Conservation (phyloP, 208 protist species). For the Leishmania tropica region DNA sequence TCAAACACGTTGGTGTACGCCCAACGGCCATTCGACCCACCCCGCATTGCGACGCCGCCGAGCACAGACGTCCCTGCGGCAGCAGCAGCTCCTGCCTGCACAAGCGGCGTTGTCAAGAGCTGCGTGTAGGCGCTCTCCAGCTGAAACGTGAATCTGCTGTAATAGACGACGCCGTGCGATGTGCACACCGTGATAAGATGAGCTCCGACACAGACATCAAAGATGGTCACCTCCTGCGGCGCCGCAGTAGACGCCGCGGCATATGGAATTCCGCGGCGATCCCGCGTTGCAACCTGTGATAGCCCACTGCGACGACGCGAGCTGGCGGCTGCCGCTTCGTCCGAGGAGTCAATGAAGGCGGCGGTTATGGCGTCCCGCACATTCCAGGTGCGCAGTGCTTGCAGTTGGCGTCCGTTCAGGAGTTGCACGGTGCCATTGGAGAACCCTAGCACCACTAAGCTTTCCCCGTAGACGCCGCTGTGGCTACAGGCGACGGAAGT, state of each 20-base stretch:
- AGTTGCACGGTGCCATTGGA: conserved; percentile 66
- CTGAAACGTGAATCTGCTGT: conserved; percentile 19
- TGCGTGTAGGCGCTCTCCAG: conserved; percentile 8
- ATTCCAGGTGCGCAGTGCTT: conserved; percentile 24
- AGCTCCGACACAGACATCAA: conserved; percentile 37
- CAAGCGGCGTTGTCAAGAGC: not conserved
- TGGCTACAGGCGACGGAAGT: conserved; percentile 43
- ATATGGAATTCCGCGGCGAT: conserved; percentile 6
- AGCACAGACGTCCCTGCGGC: not conserved
- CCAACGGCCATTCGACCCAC: conserved; percentile 33
- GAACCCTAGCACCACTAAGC: conserved; percentile 59
- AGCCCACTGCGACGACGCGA: not conserved
- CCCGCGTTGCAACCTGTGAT: not conserved
- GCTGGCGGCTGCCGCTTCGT: not conserved
- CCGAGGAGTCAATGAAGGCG: not conserved
- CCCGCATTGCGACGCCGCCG: not conserved
- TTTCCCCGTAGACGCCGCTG: conserved; percentile 34
- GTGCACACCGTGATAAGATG: conserved; percentile 39
- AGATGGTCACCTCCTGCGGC: not conserved
- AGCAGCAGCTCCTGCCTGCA: not conserved
- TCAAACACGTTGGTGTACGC: conserved; percentile 12
- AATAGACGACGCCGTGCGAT: conserved; percentile 35
- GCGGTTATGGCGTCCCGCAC: conserved; percentile 7
- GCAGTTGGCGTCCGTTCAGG: conserved; percentile 54
- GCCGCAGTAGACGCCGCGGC: not conserved